Conservation (phyloP, 176 grass and related monocot genomes). For the Zoysia pacifica region DNA sequence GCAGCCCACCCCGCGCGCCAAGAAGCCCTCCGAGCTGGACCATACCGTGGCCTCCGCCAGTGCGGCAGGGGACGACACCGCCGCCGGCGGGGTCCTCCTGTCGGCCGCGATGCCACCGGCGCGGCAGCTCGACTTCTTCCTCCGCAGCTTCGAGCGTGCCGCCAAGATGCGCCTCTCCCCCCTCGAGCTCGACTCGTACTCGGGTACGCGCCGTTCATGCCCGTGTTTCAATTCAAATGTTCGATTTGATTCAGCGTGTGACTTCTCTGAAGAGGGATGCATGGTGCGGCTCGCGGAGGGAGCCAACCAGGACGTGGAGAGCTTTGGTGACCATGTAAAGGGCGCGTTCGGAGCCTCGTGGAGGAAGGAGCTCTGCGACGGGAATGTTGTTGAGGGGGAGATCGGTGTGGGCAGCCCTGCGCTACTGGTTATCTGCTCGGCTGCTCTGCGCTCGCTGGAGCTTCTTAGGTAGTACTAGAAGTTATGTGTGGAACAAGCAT, state of each 20-base stretch:
- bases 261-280: slow-evolving; percentile 57
- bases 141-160: slow-evolving; percentile 72
- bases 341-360: slow-evolving; percentile 51
- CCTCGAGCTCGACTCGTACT: slow-evolving; percentile 81
- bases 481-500: background rate
- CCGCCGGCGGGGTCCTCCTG: slow-evolving; percentile 30
- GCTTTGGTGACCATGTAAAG: slow-evolving; percentile 76
- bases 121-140: slow-evolving; percentile 73
- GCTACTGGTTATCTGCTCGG: slow-evolving; percentile 67
- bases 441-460: slow-evolving; percentile 79
- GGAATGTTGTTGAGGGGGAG: slow-evolving; percentile 37
- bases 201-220: slow-evolving; percentile 41
- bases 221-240: background rate
- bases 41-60: background rate
- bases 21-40: slow-evolving; percentile 8
- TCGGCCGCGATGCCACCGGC: slow-evolving; percentile 46
- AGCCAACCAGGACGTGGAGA: slow-evolving; percentile 59
- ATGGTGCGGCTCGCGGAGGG: slow-evolving; percentile 76
- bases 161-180: slow-evolving; percentile 81
- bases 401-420: slow-evolving; percentile 61
- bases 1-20: background rate
- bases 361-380: slow-evolving; percentile 74
- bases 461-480: slow-evolving; percentile 65
- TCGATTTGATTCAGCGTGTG: background rate
- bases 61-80: background rate